Conservation (phyloP, 2,329 filamentous ascomycete species). For the Colletotrichum sp. region DNA sequence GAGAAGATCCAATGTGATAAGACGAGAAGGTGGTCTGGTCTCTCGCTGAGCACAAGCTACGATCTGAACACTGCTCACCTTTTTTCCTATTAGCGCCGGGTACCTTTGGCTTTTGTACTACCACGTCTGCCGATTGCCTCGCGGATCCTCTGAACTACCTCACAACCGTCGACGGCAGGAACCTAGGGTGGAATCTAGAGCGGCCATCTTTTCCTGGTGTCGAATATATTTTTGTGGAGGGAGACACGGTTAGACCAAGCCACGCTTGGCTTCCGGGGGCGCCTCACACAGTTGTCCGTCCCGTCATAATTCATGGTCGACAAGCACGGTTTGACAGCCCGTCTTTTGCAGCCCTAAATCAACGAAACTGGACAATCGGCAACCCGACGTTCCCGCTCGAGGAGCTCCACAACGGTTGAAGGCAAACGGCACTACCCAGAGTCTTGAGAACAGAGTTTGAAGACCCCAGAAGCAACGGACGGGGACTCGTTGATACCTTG, state of each 20-base stretch:
- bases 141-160: not conserved
- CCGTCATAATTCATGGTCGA: slow-evolving; percentile 6
- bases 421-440: slow-evolving; percentile 6
- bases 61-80: not conserved
- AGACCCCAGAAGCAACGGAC: not conserved
- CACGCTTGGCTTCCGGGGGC: not conserved
- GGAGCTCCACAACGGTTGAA: not conserved
- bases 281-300: not conserved
- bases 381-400: slow-evolving; percentile 12
- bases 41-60: not conserved
- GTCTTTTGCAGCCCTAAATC: not conserved
- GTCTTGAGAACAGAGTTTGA: not conserved
- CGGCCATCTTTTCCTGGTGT: not conserved
- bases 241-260: not conserved
- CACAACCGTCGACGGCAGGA: not conserved
- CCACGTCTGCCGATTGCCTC: not conserved
- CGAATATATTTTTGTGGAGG: not conserved
- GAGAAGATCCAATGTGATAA: not conserved
- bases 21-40: not conserved
- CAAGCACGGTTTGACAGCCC: not conserved
- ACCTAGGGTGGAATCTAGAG: not conserved
- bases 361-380: not conserved
- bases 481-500: not conserved
- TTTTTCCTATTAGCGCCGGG: not conserved
- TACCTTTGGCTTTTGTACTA: not conserved